Base-by-base conservation (phyloP, 257 asterid genomes). In the Orobanche coerulescens region DNA sequence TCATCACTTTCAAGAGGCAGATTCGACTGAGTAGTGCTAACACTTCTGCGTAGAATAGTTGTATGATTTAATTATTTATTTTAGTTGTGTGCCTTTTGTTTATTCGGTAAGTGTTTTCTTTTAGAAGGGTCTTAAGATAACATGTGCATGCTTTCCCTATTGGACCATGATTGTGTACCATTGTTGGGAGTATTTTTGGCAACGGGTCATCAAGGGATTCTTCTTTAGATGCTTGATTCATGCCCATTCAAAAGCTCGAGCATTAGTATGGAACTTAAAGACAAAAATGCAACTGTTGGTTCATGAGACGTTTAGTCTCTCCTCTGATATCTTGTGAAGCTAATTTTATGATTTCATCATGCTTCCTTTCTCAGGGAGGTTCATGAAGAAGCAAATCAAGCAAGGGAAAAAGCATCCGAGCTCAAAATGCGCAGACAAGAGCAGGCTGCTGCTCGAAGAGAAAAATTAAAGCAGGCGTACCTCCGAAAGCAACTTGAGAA, bases 401-500 rank as follows among this genome's bases (percentile, higher is more conserved):
- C 95, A 24, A 84, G 97, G 82, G 97, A 89, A 75, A 84, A 86
- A 65, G 87, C 74, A 44, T 84, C 95, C 2, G 96, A 89, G 48
- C 79, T 86, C 37, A 93, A 93, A 78, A 53, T 74, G 65, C 81
- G 93, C 52, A 84, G 97, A 76, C 90, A 89, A 77, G 97, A 86
- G 64, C 94, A 89, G 73, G 81, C 71, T 64, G 84, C 97, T 67
- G 80, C 88, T 42, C 83, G 85, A 61, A 76, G 97, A 40, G 97
- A 89, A 78, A 93, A 89, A 75, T 58, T 88, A 66, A 93, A 88
- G 83, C 95, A 82, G 75, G 90, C 98, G 16, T 93, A 93, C 80
- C 86, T 89, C 52, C 74, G 73, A 61, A 93, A 88, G 77, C 95
- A 86, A 70, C 81, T 89, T 28, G 95, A 89, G 76, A 93, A 86